Conservation (phyloP, 768 basidiomycete genomes). For the Pleurotus ostreatus region DNA sequence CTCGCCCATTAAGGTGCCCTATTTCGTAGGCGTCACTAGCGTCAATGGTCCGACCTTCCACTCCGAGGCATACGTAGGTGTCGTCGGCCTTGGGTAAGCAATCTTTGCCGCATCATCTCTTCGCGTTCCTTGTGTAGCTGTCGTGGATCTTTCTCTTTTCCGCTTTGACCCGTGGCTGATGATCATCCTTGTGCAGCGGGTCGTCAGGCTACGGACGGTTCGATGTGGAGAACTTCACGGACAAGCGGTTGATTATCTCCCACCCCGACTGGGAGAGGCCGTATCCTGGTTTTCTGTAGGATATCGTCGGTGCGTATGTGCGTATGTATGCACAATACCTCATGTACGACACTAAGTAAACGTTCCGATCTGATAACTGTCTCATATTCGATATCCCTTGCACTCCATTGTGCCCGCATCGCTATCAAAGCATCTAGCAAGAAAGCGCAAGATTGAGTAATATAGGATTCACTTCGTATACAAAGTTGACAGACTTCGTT, state of each 20-base stretch:
- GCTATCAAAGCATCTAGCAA: too few relatives aligned
- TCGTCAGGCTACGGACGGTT: conserved; percentile 50
- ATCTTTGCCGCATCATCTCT: too few relatives aligned
- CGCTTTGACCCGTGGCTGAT: background rate
- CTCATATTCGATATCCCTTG: too few relatives aligned
- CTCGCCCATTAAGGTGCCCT: background rate
- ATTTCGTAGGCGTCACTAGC: conserved; percentile 35
- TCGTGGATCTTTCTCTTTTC: background rate
- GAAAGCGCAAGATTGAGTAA: too few relatives aligned
- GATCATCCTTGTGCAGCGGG: conserved; percentile 24
- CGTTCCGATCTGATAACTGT: too few relatives aligned
- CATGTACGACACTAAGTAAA: too few relatives aligned
- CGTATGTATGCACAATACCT: too few relatives aligned
- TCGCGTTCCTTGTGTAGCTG: background rate
- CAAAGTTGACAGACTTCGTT: too few relatives aligned
- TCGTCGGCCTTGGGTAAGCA: conserved; percentile 43
- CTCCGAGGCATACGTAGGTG: conserved; percentile 31
- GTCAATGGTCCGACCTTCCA: conserved; percentile 55
- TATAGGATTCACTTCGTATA: too few relatives aligned
- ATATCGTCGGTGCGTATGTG: too few relatives aligned
- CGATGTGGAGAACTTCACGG: conserved; percentile 46
- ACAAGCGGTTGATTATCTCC: conserved; percentile 36
- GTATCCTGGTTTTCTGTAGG: conserved; percentile 13
- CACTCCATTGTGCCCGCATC: too few relatives aligned
- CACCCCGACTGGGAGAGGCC: conserved; percentile 29